Evolutionary conservation across 106 monocot species (phyloP).

Genomic region (Amphibolis antarctica): DNA sequence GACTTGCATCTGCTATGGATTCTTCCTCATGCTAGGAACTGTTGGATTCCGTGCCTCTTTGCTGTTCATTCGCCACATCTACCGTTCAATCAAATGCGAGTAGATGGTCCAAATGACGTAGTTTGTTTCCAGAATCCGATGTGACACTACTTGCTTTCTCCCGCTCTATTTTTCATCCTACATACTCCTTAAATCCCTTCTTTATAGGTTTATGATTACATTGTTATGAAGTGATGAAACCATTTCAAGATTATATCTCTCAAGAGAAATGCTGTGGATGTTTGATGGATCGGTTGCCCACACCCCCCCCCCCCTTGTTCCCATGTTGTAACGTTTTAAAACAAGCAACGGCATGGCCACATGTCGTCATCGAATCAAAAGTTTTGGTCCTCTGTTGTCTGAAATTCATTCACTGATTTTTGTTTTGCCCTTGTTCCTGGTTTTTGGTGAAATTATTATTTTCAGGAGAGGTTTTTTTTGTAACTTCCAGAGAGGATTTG

Average conservation of each 20-base stretch:
- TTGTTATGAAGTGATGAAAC: not conserved
- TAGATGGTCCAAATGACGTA: not conserved
- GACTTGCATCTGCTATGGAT: constrained; percentile 16
- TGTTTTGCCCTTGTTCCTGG: no score
- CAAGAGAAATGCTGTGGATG: not conserved
- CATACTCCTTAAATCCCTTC: not conserved
- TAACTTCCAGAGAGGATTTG: no score
- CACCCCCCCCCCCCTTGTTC: no score
- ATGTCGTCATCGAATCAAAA: not conserved
- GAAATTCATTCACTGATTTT: no score
- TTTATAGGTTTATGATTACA: not conserved
- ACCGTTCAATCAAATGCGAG: constrained; percentile 19
- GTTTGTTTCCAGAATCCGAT: not conserved
- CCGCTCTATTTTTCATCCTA: not conserved
- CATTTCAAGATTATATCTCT: not conserved
- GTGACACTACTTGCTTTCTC: not conserved
- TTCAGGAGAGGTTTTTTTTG: no score
- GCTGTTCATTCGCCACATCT: constrained; percentile 15
- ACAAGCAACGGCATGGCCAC: not conserved
- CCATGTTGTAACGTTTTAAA: not conserved
- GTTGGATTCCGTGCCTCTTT: constrained; percentile 18
- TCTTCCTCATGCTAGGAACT: constrained; percentile 20
- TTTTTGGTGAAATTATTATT: no score
- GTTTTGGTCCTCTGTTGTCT: no score
- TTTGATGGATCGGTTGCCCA: no score